Evolutionary conservation across 140 eudicot genomes (phyloP), one percentile per base, ranked within the genome.

Genomic region (Ambrosia hybrid): DNA sequence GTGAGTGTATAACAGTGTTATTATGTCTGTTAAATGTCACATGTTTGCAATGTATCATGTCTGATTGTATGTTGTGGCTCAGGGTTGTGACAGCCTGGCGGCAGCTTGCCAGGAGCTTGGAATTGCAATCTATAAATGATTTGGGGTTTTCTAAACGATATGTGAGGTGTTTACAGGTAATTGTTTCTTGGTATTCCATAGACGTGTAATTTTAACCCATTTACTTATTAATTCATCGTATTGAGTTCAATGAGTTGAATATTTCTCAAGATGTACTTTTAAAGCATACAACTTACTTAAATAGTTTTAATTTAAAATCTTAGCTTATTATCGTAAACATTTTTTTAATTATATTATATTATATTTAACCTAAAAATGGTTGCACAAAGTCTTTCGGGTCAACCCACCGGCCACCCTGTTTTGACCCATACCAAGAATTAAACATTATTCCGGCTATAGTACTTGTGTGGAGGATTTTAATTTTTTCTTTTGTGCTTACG

Each of bases 131-230:
- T 12, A 71, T 88, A 65, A 85, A 83, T 77, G 95, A 83, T 58
- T 81, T 85, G 39, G 96, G 96, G 13, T 86, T 78, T 61, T 72
- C 96, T 8, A 85, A 83, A 53, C 62, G 83, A 74, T 79, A 80
- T 71, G 84, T 83, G 30, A 71, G 96, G 67, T 83, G 84, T 76
- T 78, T 88, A 57, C 91, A 88, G 95, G 95, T 88, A 85, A 7
- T 39, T 41, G 13, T 14, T 56, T 61, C 55, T 34, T 57, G 2
- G 63, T 66, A 11, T 64, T 13, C 5, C 2, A 14, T 30, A 30
- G 39, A 30, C 15, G 15, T 30, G 39, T 13, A 30, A 30, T 21
- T 21, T 21, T 21, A 21, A 21, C 30, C 1, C 1, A 6, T 61
- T 34, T 61, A 34, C 67, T 34, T 61, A 12, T 60, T 13, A 36